Evolutionary conservation across 2,329 filamentous ascomycete species (phyloP), one percentile per base, ranked within the genome.

Genomic region (Penicillium oxalicum): DNA sequence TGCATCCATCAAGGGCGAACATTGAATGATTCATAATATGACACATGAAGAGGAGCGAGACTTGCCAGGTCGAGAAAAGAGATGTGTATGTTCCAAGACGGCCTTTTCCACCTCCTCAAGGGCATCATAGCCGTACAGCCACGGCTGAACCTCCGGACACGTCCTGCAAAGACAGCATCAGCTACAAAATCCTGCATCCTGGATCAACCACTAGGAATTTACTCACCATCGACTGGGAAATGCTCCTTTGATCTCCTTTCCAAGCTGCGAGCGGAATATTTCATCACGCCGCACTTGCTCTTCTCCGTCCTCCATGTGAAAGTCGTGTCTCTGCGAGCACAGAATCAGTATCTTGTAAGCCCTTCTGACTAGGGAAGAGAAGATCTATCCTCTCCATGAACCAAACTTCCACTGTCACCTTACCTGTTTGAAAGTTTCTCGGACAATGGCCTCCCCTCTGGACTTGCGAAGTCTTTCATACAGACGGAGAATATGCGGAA

Each of bases 81-180:
- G 36, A 7, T 46, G 51, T 4, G 54, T 54, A 45, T 63, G 59
- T 41, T 49, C 27, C 24, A 39, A 45, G 11, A 68, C 61, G 1
- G 61, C 69, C 9, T 70, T 67, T 45, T 78, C 73, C 1, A 76
- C 79, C 57, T 83, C 81, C 27, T 69, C 67, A 49, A 77, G 75
- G 3, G 80, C 79, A 64, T 85, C 78, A 53, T 86, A 85, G 0
- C 81, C 80, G 55, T 80, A 86, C 40, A 86, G 53, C 79, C 81
- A 85, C 0, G 77, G 76, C 62, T 86, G 82, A 0, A 82, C 76
- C 32, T 78, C 69, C 0, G 80, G 81, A 59, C 82, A 84, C 1
- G 77, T 81, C 77, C 71, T 70, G 27, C 18, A 18, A 2, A 24
- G 13, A 39, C 7, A 9, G 13, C 24, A 11, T 13, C 4, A 29